phyloP scores from a whole-genome alignment of 176 grass and related monocot genomes.

The Aegilops sharonensis region DNA sequence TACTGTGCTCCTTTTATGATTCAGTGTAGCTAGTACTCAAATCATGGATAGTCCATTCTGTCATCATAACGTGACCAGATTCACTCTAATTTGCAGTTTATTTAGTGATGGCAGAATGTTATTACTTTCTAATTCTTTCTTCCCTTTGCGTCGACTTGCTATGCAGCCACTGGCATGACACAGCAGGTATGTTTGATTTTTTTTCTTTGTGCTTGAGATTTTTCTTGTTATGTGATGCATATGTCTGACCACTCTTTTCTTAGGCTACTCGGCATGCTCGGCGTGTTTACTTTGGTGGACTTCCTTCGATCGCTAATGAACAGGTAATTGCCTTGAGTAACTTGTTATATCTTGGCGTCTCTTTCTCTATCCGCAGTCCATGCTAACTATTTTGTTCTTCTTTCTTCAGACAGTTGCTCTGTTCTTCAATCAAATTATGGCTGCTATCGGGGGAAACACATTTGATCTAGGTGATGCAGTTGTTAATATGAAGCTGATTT shows the following conservation, averaged over 20 bases:
- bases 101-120: not conserved
- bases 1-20: too few relatives aligned
- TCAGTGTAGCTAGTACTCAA: too few relatives aligned
- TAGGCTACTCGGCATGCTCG: too few relatives aligned
- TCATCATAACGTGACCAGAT: too few relatives aligned
- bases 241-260: not conserved
- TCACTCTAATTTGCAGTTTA: not conserved
- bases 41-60: too few relatives aligned
- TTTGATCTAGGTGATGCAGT: constrained; percentile 95
- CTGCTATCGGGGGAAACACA: constrained; percentile 86
- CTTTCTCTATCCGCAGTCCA: not conserved
- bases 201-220: not conserved
- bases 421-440: constrained; percentile 93
- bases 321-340: too few relatives aligned
- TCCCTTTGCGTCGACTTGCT: constrained; percentile 48
- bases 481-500: constrained; percentile 42
- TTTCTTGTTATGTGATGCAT: not conserved
- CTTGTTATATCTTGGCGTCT: not conserved
- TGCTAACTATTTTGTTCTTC: not conserved
- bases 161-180: constrained; percentile 89
- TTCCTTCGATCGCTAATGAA: too few relatives aligned
- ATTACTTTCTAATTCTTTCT: constrained; percentile 16
- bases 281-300: too few relatives aligned
- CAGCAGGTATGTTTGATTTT: constrained; percentile 45
- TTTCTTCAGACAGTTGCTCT: constrained; percentile 74